Evolutionary conservation across 192 early-diverging fungal genomes (phyloP).

Genomic region (Jimgerdemannia flammicorona): DNA sequence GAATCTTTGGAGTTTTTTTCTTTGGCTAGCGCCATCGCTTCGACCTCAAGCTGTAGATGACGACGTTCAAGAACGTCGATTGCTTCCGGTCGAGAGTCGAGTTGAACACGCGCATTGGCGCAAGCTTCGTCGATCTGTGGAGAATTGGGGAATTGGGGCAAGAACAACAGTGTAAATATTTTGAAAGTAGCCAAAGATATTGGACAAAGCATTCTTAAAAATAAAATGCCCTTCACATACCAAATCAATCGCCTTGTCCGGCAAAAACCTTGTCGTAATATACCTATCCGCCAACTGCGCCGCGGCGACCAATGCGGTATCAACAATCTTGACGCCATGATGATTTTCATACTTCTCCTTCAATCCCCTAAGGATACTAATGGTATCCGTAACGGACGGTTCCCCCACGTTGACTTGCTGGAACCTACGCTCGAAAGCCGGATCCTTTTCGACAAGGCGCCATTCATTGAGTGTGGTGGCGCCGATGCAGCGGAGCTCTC

Average conservation of each 20-base stretch:
- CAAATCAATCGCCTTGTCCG: constrained; percentile 80
- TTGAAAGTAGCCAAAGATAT: too few relatives aligned
- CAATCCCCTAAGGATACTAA: constrained; percentile 74
- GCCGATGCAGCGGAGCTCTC: constrained; percentile 93
- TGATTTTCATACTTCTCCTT: constrained; percentile 77
- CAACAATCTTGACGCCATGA: constrained; percentile 75
- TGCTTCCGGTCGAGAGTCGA: constrained; percentile 94
- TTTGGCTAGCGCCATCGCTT: constrained; percentile 88
- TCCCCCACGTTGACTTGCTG: constrained; percentile 71
- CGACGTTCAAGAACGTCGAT: constrained; percentile 96
- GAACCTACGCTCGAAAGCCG: constrained; percentile 75
- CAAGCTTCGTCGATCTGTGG: constrained; percentile 85
- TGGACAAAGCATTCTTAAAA: too few relatives aligned
- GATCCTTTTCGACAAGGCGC: constrained; percentile 84
- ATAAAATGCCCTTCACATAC: not conserved
- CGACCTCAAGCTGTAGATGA: constrained; percentile 91
- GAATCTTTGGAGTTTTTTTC: constrained; percentile 89
- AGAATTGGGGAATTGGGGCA: too few relatives aligned
- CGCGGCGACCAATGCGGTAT: constrained; percentile 67
- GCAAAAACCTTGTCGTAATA: constrained; percentile 66
- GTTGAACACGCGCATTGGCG: constrained; percentile 92
- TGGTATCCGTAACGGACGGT: constrained; percentile 64
- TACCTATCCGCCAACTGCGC: constrained; percentile 73
- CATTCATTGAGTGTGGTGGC: constrained; percentile 97
- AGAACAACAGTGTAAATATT: too few relatives aligned